A percentile compares a stretch with the other conserved stretches of the same genome.
These are phyloP conservation scores for Penicillium oxalicum DNA, from an alignment of 2,329 filamentous ascomycete genomes.

Conservation along the genomic window DNA sequence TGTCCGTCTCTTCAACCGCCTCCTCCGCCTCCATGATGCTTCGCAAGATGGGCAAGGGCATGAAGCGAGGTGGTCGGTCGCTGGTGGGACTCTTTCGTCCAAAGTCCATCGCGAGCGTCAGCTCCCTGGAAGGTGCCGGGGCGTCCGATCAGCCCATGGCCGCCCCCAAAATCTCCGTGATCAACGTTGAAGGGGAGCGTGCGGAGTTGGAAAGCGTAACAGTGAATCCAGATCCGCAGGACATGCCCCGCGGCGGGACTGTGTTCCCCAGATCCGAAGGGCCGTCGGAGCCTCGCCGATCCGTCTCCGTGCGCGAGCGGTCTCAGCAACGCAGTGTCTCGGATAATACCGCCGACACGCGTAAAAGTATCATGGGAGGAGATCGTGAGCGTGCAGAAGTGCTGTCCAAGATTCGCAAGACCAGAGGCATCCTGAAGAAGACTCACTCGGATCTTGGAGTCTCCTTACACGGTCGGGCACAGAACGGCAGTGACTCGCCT, in stretches of 20 bases:
- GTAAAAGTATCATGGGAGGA: slow-evolving; percentile 86
- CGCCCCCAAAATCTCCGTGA: slow-evolving; percentile 84
- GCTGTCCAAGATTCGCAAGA: slow-evolving; percentile 74
- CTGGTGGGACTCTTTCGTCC: slow-evolving; percentile 91
- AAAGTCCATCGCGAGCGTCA: slow-evolving; percentile 78
- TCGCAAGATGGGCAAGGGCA: slow-evolving; percentile 96
- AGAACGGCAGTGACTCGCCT: slow-evolving; percentile 67
- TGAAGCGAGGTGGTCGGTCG: slow-evolving; percentile 88
- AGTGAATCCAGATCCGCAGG: slow-evolving; percentile 59
- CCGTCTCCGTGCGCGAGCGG: slow-evolving; percentile 27
- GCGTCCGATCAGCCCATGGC: slow-evolving; percentile 54
- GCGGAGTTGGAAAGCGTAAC: slow-evolving; percentile 60
- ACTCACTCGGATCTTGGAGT: slow-evolving; percentile 55
- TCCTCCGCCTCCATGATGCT: slow-evolving; percentile 52
- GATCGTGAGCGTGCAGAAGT: slow-evolving; percentile 88
- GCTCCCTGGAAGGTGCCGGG: slow-evolving; percentile 58
- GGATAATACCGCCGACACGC: slow-evolving; percentile 47
- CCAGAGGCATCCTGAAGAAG: slow-evolving; percentile 79
- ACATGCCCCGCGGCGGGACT: slow-evolving; percentile 64
- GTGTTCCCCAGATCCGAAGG: slow-evolving; percentile 84
- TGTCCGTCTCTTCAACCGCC: slow-evolving; percentile 50
- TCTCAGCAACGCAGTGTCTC: slow-evolving; percentile 22
- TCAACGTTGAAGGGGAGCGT: slow-evolving; percentile 89
- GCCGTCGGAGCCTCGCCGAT: slow-evolving; percentile 55
- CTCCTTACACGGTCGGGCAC: slow-evolving; percentile 62